A percentile compares a stretch with the other conserved stretches of the same genome.
phyloP scores from a whole-genome alignment of 208 protist genomes.

The Angomonas deanei region DNA sequence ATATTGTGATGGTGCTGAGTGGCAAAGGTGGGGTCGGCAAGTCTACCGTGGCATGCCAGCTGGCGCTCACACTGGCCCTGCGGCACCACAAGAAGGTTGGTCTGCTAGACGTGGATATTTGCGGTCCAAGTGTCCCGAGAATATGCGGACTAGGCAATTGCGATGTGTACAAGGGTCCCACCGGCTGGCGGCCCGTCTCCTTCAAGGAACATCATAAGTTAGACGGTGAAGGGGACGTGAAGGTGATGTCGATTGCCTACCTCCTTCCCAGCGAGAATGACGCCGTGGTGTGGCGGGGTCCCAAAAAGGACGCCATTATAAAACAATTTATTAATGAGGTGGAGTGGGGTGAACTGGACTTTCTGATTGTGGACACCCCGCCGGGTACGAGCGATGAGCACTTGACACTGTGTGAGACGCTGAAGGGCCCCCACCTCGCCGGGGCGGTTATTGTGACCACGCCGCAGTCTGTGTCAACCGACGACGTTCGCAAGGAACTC shows the following conservation, averaged over 20 bases:
- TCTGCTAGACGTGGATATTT: constrained; percentile 91
- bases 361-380: constrained; percentile 91
- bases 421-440: constrained; percentile 43
- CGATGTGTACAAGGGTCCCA: constrained; percentile 76
- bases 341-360: constrained; percentile 85
- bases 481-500: constrained; percentile 91
- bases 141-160: constrained; percentile 95
- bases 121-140: constrained; percentile 92
- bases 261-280: constrained; percentile 93
- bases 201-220: constrained; percentile 5
- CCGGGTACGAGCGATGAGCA: constrained; percentile 92
- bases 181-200: constrained; percentile 85
- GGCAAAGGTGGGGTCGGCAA: constrained; percentile 99
- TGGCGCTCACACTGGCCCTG: constrained; percentile 91
- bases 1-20: constrained; percentile 98
- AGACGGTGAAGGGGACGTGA: not conserved
- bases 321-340: constrained; percentile 90
- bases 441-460: constrained; percentile 90
- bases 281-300: constrained; percentile 98
- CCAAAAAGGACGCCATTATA: constrained; percentile 91
- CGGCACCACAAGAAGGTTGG: constrained; percentile 73
- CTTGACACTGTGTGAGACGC: constrained; percentile 80
- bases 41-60: constrained; percentile 96
- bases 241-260: constrained; percentile 98
- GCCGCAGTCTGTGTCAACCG: constrained; percentile 85